Base-by-base conservation (phyloP, 139 green algal species). In the Edaphochlamys debaryana region DNA sequence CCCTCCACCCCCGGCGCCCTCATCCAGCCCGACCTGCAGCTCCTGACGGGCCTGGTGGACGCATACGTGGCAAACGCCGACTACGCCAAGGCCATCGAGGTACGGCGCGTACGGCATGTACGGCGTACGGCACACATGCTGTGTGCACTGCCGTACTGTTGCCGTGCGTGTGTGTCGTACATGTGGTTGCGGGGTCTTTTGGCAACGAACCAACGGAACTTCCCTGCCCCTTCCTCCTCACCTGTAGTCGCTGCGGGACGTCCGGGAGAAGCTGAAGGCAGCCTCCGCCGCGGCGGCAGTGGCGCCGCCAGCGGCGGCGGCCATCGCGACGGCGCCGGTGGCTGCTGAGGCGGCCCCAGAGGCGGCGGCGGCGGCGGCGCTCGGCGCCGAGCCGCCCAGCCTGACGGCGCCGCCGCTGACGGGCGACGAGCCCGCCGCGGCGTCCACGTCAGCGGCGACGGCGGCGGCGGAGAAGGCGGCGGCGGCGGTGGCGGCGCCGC, bases 1-100 rank as follows among this genome's bases (percentile, higher is more conserved):
- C 32, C 42, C 19, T n/a, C n/a, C n/a, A n/a, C 7, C 34, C 4
- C 5, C 2, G 34, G 4, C 19, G 64, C 22, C 56, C 23, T 82
- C 22, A 66, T 7, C 13, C 76, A 82, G 76, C 76, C 79, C 23
- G 79, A 90, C 66, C 78, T 85, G 68, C 79, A 87, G 48, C 67
- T 92, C 32, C 54, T 89, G 32, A 90, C 90, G 4, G 90, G 90
- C 36, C 25, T 92, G 42, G 71, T 80, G 68, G 90, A 94, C 40
- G 85, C 90, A 0, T 92, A 90, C 86, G 86, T 94, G 20, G 90
- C 88, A 38, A 94, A 92, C 74, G 80, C 42, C 29, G 78, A 84
- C 34, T 69, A 54, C 42, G 76, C 52, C 40, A 91, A 91, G 71
- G 87, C 86, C 4, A 63, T 91, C 0, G 69, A n/a, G n/a, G n/a